Conservation (phyloP, 2,329 filamentous ascomycete species). For the Botrytis deweyae region DNA sequence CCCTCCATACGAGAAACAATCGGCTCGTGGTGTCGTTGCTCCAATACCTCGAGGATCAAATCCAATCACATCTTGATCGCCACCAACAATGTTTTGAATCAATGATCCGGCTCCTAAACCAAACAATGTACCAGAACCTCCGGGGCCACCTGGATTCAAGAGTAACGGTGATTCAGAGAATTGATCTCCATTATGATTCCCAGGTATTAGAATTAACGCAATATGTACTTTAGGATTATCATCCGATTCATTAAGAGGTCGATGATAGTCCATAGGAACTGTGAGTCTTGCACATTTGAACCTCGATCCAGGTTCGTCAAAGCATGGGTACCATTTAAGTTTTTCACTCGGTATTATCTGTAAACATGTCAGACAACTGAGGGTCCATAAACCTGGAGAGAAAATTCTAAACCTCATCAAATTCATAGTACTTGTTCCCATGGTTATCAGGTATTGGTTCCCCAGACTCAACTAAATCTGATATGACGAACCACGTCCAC, state of each 20-base stretch:
- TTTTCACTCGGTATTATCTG: conserved; percentile 48
- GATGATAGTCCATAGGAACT: conserved; percentile 49
- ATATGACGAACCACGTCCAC: conserved; percentile 21
- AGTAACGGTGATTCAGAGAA: conserved; percentile 45
- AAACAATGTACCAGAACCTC: conserved; percentile 44
- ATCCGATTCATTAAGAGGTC: conserved; percentile 41
- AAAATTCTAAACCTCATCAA: neutral
- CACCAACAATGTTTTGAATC: conserved; percentile 43
- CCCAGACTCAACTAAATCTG: conserved; percentile 1
- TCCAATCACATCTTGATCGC: conserved; percentile 47
- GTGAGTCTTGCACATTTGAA: conserved; percentile 47
- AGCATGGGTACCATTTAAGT: conserved; percentile 48
- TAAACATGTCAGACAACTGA: neutral
- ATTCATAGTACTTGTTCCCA: conserved; percentile 11
- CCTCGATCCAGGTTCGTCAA: conserved; percentile 22
- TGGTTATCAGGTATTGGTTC: neutral
- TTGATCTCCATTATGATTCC: conserved; percentile 28
- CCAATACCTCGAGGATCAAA: conserved; percentile 54
- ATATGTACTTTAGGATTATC: conserved; percentile 36
- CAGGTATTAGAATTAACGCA: conserved; percentile 32
- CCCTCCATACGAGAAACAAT: conserved; percentile 50
- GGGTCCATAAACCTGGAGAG: neutral
- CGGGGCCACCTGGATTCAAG: conserved; percentile 50
- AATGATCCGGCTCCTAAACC: conserved; percentile 33
- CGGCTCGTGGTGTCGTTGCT: conserved; percentile 49